Evolutionary conservation across 1,284 basidiomycete genomes (phyloP).

Genomic region (Ceratobasidium sp.): DNA sequence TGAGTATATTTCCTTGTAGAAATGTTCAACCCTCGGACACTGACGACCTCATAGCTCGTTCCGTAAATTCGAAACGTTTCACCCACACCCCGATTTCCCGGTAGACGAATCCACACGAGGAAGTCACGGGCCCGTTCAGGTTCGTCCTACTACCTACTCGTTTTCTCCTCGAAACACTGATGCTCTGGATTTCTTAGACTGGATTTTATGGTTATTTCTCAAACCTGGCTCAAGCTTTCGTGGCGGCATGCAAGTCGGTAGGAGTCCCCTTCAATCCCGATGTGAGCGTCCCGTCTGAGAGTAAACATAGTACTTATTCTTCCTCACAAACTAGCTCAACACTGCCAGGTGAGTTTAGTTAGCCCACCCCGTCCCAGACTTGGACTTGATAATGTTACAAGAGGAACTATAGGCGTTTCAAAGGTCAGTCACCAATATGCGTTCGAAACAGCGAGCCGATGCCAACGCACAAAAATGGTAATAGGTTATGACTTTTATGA

Average conservation of each 20-base stretch:
- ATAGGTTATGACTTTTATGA: constrained; percentile 26
- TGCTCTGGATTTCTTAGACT: constrained; percentile 1
- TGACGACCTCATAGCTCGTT: constrained; percentile 57
- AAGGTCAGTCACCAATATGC: constrained; percentile 52
- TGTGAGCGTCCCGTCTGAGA: constrained; percentile 4
- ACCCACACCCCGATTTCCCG: constrained; percentile 22
- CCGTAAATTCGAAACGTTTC: constrained; percentile 60
- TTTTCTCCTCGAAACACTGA: neutral
- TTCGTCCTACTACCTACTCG: constrained; percentile 22
- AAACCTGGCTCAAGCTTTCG: constrained; percentile 8
- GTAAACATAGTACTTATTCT: neutral
- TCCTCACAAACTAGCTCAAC: constrained; percentile 54
- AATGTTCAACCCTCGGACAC: constrained; percentile 22
- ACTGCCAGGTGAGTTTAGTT: constrained; percentile 46
- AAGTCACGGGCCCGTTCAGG: constrained; percentile 15
- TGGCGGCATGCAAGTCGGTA: constrained; percentile 16
- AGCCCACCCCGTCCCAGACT: too few relatives aligned
- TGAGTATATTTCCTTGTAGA: constrained; percentile 48
- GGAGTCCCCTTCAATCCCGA: constrained; percentile 22
- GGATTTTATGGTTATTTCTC: constrained; percentile 20
- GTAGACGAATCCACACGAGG: constrained; percentile 22
- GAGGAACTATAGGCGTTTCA: constrained; percentile 59
- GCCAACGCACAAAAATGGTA: constrained; percentile 27
- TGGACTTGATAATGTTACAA: too few relatives aligned
- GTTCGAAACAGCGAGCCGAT: constrained; percentile 20